Conservation (phyloP, 2,329 filamentous ascomycete species). For the Westerdykella ornata region DNA sequence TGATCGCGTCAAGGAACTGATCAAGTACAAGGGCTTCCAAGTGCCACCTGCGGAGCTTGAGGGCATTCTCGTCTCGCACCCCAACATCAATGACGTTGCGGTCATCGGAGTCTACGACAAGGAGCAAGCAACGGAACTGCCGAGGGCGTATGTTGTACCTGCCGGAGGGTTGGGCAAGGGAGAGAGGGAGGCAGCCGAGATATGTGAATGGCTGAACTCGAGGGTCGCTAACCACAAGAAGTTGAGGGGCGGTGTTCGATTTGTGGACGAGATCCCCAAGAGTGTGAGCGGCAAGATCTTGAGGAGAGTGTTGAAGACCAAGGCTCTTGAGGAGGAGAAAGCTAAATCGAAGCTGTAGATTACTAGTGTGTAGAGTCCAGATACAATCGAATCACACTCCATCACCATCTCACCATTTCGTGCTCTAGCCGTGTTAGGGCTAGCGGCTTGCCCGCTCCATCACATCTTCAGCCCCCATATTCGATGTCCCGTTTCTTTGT, state of each 20-base stretch:
- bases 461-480: no score
- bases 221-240: slow-evolving; percentile 45
- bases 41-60: slow-evolving; percentile 46
- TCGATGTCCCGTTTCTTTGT: no score
- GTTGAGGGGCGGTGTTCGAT: slow-evolving; percentile 42
- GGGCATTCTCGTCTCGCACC: slow-evolving; percentile 39
- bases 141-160: slow-evolving; percentile 35
- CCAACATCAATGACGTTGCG: slow-evolving; percentile 40
- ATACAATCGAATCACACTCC: no score
- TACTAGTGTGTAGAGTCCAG: no score
- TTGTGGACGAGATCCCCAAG: slow-evolving; percentile 46
- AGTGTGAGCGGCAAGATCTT: slow-evolving; percentile 45
- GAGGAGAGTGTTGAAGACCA: slow-evolving; percentile 40
- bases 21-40: slow-evolving; percentile 44
- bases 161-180: slow-evolving; percentile 24
- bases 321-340: slow-evolving; percentile 38
- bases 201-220: slow-evolving; percentile 38
- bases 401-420: no score
- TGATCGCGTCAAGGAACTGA: slow-evolving; percentile 54
- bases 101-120: slow-evolving; percentile 43
- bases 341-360: slow-evolving; percentile 35
- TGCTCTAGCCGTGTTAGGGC: no score
- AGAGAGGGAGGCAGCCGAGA: slow-evolving; percentile 33
- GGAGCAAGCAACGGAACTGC: slow-evolving; percentile 42
- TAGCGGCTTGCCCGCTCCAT: no score